These are phyloP conservation scores for Mortierella sp. DNA, from an alignment of 371 early-diverging fungal genomes.

Conservation along the genomic window DNA sequence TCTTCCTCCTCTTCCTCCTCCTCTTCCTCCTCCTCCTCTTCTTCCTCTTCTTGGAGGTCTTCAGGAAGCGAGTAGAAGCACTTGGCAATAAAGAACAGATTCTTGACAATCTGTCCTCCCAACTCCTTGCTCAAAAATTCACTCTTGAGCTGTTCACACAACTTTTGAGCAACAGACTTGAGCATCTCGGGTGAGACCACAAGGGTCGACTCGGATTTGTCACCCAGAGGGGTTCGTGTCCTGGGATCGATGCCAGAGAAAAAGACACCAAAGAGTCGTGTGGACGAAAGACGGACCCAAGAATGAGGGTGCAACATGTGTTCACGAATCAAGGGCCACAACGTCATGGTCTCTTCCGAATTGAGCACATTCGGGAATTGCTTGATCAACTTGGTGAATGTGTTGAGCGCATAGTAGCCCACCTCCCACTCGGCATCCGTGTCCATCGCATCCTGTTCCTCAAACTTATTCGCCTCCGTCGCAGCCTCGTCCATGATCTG, in stretches of 20 bases:
- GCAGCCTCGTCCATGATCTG: conserved; percentile 58
- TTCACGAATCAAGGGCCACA: conserved; percentile 70
- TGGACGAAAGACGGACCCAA: conserved; percentile 85
- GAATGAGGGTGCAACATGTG: conserved; percentile 86
- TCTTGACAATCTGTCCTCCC: conserved; percentile 92
- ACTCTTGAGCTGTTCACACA: conserved; percentile 82
- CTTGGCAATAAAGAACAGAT: conserved; percentile 90
- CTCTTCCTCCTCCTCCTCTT: conserved; percentile 35
- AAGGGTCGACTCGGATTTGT: conserved; percentile 39
- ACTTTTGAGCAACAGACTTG: conserved; percentile 63
- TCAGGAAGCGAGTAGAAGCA: conserved; percentile 64
- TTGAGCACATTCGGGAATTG: conserved; percentile 65
- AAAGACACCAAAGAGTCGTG: conserved; percentile 80
- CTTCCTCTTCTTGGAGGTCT: conserved; percentile 13
- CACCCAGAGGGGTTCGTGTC: conserved; percentile 57
- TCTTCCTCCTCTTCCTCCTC: conserved; percentile 49
- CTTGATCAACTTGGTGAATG: conserved; percentile 75
- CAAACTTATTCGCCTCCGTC: conserved; percentile 48
- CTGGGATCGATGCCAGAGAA: conserved; percentile 74
- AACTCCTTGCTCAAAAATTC: conserved; percentile 77
- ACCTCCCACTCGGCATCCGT: conserved; percentile 81
- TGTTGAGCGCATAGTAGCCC: conserved; percentile 82
- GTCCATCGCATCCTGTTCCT: conserved; percentile 59
- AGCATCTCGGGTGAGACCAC: conserved; percentile 64
- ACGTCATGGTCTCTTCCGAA: conserved; percentile 48